Evolutionary conservation across 2,329 filamentous ascomycete genomes (phyloP), one percentile per base, ranked within the genome.

Genomic region (Fusarium subtropicale): DNA sequence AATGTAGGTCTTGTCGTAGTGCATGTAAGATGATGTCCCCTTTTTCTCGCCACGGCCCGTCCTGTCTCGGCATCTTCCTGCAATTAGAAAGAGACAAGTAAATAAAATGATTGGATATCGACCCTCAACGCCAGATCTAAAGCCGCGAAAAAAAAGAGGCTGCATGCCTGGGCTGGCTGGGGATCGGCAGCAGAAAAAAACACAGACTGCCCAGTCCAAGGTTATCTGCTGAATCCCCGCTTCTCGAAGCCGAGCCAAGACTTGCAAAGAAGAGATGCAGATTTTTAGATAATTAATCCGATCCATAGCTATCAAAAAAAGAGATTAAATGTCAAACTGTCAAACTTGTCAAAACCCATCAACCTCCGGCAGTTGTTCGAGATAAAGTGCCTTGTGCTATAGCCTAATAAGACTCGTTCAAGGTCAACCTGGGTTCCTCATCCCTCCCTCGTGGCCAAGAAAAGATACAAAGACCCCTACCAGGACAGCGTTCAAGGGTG

Each of bases 171-270:
- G 42, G 42, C 20, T 30, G 36, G 36, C 30, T 18, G 15, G 47
- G 31, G 66, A 69, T 69, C 66, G 66, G 66, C 66, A 67, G 48
- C 31, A 51, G 26, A 28, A 30, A 66, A 60, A 33, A 66, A 62
- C 50, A 45, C 20, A 18, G 41, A 30, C 24, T 26, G 18, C 12
- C 28, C 28, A 30, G 18, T 30, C 28, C 28, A 30, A 30, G 28
- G 41, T 20, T 58, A 38, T 22, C 33, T 54, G 28, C 26, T 48
- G 31, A 39, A 50, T 64, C 66, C 66, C 42, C 67, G 66, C 67
- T 69, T 69, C 67, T 69, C 66, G 66, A 69, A 69, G 67, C 66
- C 60, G 38, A 56, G 53, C 65, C 65, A 69, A 52, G 66, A 66
- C 60, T n/a, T 26, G 41, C 42, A 57, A 57, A 41, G 51, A 69